phyloP scores from a whole-genome alignment of 768 basidiomycete genomes.

The Suillus clintonianus region DNA sequence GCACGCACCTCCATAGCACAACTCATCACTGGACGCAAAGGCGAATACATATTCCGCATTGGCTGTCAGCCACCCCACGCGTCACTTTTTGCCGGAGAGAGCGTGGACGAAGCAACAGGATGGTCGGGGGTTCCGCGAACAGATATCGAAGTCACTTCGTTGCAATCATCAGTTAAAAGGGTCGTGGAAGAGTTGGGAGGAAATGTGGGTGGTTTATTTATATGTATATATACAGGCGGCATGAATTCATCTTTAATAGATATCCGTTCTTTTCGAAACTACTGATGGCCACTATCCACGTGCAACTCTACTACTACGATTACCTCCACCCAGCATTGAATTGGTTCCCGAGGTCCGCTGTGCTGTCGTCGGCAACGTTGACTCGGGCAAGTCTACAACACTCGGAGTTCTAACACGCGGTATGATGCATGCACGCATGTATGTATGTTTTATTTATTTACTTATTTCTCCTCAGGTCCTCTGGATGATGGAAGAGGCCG shows the following conservation, averaged over 20 bases:
- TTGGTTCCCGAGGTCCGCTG: slow-evolving; percentile 91
- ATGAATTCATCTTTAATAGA: slow-evolving; percentile 35
- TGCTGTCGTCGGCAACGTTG: slow-evolving; percentile 94
- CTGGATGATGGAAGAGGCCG: slow-evolving; percentile 82
- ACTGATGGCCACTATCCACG: slow-evolving; percentile 50
- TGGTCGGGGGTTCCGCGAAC: slow-evolving; percentile 59
- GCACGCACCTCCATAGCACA: slow-evolving; percentile 68
- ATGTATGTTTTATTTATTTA: slow-evolving; percentile 15
- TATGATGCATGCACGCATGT: slow-evolving; percentile 26
- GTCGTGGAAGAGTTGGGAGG: slow-evolving; percentile 79
- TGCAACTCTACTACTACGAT: slow-evolving; percentile 61
- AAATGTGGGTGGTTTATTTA: slow-evolving; percentile 48
- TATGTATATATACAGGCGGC: not conserved
- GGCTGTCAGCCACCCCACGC: slow-evolving; percentile 65
- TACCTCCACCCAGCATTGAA: slow-evolving; percentile 76
- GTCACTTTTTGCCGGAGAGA: slow-evolving; percentile 56
- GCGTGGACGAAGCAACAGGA: slow-evolving; percentile 42
- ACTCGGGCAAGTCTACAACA: slow-evolving; percentile 93
- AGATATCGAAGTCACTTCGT: slow-evolving; percentile 49
- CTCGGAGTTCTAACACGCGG: slow-evolving; percentile 95
- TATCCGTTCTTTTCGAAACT: slow-evolving; percentile 54
- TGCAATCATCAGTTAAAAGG: slow-evolving; percentile 46
- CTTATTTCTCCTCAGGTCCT: slow-evolving; percentile 45
- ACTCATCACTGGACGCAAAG: slow-evolving; percentile 65
- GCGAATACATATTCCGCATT: slow-evolving; percentile 76